A percentile compares a stretch with the other conserved stretches of the same genome.
phyloP scores from a whole-genome alignment of 225 moss, liverwort and hornwort species.

The Sphagnum tenellum region DNA sequence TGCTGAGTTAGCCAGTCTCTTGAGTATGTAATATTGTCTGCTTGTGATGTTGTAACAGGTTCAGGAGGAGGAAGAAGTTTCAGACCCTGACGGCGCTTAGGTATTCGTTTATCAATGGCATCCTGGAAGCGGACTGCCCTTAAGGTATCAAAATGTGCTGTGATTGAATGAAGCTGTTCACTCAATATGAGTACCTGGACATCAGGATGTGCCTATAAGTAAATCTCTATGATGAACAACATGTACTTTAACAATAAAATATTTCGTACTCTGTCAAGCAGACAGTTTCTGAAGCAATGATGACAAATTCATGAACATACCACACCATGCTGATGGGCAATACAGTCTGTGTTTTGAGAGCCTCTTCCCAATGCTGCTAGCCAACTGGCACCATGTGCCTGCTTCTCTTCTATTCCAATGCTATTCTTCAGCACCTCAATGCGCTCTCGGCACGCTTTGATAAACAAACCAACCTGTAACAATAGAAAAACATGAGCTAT shows the following conservation, averaged over 20 bases:
- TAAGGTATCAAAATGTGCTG: conserved; percentile 77
- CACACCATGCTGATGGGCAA: conserved; percentile 97
- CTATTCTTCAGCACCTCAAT: conserved; percentile 80
- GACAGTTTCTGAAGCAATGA: not conserved
- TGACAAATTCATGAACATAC: conserved; percentile 29
- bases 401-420: conserved; percentile 69
- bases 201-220: conserved; percentile 6
- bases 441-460: conserved; percentile 87
- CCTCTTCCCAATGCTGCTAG: conserved; percentile 46
- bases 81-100: conserved; percentile 69
- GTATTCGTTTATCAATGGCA: conserved; percentile 70
- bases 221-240: too few species aligned
- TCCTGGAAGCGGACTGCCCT: conserved; percentile 83
- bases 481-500: conserved; percentile 1
- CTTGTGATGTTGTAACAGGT: conserved; percentile 16
- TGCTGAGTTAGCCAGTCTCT: conserved; percentile 37
- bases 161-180: conserved; percentile 77
- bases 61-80: conserved; percentile 34
- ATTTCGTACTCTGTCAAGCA: not conserved
- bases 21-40: conserved; percentile 30
- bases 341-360: conserved; percentile 59
- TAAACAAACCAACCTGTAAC: conserved; percentile 79
- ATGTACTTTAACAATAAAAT: not conserved
- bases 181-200: conserved; percentile 82
- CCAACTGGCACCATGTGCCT: conserved; percentile 57